Conservation (phyloP, 306 rosid genomes). For the Biancaea sappan region DNA sequence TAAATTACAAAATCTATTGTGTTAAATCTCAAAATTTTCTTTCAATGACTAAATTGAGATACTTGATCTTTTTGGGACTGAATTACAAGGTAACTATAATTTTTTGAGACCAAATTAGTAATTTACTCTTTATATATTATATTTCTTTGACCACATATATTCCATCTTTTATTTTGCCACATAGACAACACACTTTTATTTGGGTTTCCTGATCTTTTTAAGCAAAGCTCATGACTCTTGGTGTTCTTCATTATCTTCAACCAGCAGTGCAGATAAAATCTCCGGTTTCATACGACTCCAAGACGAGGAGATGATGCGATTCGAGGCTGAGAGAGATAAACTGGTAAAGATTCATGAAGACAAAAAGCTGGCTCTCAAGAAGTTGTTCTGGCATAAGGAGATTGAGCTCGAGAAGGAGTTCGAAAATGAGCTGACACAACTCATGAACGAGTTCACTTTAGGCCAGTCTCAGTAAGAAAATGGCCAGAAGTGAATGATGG, state of each 20-base stretch:
- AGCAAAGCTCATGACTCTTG: background rate
- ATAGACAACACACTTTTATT: background rate
- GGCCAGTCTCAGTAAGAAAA: conserved; percentile 17
- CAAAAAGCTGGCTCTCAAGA: conserved; percentile 39
- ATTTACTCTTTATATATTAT: too few relatives aligned
- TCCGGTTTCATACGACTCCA: conserved; percentile 28
- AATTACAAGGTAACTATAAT: too few relatives aligned
- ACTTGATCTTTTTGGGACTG: too few relatives aligned
- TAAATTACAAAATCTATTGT: too few relatives aligned
- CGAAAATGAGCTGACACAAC: conserved; percentile 39
- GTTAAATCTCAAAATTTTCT: too few relatives aligned
- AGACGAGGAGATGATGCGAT: conserved; percentile 35
- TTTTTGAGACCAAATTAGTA: too few relatives aligned
- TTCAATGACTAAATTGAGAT: too few relatives aligned
- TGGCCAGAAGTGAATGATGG: conserved; percentile 15
- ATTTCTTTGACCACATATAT: background rate
- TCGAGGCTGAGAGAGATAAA: conserved; percentile 30
- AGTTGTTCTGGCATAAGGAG: conserved; percentile 39
- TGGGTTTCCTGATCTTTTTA: conserved; percentile 19
- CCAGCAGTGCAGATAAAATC: conserved; percentile 34
- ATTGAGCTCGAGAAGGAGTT: conserved; percentile 45
- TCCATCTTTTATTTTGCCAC: background rate
- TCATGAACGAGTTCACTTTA: conserved; percentile 33
- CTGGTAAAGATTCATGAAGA: conserved; percentile 30
- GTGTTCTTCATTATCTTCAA: background rate